Base-by-base conservation (phyloP, 306 rosid genomes). In the Rosa multiflora region DNA sequence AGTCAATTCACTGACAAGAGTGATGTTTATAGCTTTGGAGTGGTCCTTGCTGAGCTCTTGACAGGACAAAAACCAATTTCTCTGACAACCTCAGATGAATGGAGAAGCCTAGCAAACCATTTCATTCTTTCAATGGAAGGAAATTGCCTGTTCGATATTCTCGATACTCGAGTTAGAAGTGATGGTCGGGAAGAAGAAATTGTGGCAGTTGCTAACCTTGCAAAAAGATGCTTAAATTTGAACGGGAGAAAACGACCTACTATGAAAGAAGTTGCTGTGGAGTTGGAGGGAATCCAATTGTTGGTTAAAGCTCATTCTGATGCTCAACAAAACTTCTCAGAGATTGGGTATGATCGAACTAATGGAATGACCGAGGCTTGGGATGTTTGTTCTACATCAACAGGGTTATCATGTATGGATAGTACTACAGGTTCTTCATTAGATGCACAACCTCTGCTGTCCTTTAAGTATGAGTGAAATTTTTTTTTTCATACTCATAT, bases 231-330 rank as follows among this genome's bases (percentile, higher is more conserved):
- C 70, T 6, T 80, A 46, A 40, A 74, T 73, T 67, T 80, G 79
- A 74, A 52, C 13, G 88, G 94, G 23, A 88, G 26, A 76, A 83
- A 75, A 2, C 55, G 70, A 10, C 79, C 83, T 17, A 74, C 83
- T 0, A 80, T 80, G 83, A 74, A 74, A 80, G 79, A 73, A 80
- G 75, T 52, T 10, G 3, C 51, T 0, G 47, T 14, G 18, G 79
- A 73, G 69, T 64, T 80, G 61, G 79, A 80, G 61, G 69, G 69
- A 6, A 4, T 55, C 46, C 72, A 21, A 21, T 64, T 42, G 14
- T 11, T 35, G 37, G 46, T 51, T 5, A 78, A 35, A 48, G 76
- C 47, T 26, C 67, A 61, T 11, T 58, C 35, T 18, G 21, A 15
- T n/a, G 46, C 39, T 26, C 67, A 56, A 5, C 76, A 80, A 51